Conservation (phyloP, 768 basidiomycete genomes). For the Podaxis carcinomalis region DNA sequence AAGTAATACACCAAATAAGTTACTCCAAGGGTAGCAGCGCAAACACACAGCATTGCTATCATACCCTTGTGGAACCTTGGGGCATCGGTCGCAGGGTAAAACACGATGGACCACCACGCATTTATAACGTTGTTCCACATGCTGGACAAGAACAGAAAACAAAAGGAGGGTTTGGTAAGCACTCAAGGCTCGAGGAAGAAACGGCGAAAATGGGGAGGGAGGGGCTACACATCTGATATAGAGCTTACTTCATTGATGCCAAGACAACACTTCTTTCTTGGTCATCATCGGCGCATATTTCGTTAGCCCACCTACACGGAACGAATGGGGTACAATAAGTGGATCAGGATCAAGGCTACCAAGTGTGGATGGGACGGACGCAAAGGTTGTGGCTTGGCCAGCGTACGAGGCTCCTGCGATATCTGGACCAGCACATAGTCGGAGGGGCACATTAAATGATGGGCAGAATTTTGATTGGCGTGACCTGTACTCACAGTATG, state of each 20-base stretch:
- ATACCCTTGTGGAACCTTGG: constrained; percentile 65
- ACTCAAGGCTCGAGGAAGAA: not conserved
- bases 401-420: constrained; percentile 65
- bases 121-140: constrained; percentile 70
- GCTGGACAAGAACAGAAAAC: constrained; percentile 24
- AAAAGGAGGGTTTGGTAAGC: constrained; percentile 1
- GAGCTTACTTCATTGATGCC: constrained; percentile 67
- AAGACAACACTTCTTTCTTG: constrained; percentile 67
- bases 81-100: constrained; percentile 72
- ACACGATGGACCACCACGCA: constrained; percentile 67
- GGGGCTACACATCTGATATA: not conserved
- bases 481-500: constrained; percentile 48
- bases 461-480: not conserved
- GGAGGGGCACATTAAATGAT: not conserved
- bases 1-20: constrained; percentile 57
- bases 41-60: constrained; percentile 62
- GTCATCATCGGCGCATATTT: constrained; percentile 66
- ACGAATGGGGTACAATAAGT: not conserved
- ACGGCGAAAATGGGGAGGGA: not conserved
- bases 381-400: constrained; percentile 75
- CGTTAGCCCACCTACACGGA: constrained; percentile 66
- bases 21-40: constrained; percentile 48
- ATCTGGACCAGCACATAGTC: constrained; percentile 26
- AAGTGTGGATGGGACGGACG: constrained; percentile 32
- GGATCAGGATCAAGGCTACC: not conserved